Evolutionary conservation across 495 filamentous ascomycete species (phyloP), one percentile per base, ranked within the genome.

Genomic region (Penicillium lividum): DNA sequence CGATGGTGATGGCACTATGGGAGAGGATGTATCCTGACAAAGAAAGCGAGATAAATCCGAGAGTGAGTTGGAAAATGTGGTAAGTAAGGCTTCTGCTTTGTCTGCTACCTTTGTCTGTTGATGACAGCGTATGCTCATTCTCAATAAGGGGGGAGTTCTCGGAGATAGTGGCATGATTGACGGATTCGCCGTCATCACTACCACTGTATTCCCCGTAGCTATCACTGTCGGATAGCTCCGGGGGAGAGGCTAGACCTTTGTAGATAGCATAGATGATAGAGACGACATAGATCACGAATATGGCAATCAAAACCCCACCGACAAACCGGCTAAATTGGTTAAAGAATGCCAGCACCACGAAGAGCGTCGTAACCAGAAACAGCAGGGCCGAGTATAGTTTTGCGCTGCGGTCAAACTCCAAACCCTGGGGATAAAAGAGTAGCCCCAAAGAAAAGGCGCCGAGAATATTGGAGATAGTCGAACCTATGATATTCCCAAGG

Each of bases 361-460:
- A 65, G 0, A 77, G 53, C 2, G 74, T 70, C 0, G 78, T 81
- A 2, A 81, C 18, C 7, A 66, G 31, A 33, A 81, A 58, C n/a
- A 75, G 62, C 1, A 77, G 51, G 0, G 63, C 57, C 0, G 72
- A 64, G 63, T 83, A 84, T n/a, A 83, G 72, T 57, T 75, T 78
- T 33, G 79, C 72, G 49, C 75, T 80, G 11, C 60, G 53, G 56
- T 81, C 81, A 57, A 82, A 81, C 7, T 56, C 51, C 43, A 69
- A 53, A 0, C 42, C 43, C 0, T 56, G 57, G 0, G 66, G 60
- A 53, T 78, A 65, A 54, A 74, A 76, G 7, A 84, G 53, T 0
- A 85, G 68, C 6, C 78, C 81, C 7, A 84, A 65, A 0, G 82
- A 80, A 63, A 85, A 84, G 3, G 81, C 80, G 7, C 77, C 81